Evolutionary conservation across 1,139 yeast genomes (phyloP), one percentile per base, ranked within the genome.

Genomic region (Debaryomycetaceae sp.): DNA sequence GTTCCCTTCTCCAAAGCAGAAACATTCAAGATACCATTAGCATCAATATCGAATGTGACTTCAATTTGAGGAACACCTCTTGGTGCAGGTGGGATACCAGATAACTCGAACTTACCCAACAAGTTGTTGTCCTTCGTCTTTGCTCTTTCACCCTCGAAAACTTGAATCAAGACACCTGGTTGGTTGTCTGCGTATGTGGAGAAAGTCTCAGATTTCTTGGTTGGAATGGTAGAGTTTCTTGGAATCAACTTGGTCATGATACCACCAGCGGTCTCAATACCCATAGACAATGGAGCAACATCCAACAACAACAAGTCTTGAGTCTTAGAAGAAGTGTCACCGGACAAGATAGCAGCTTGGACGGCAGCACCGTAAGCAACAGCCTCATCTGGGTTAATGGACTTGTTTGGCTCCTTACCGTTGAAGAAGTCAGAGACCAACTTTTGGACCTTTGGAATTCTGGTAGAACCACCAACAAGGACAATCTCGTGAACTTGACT

Each of bases 141-240:
- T 70, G 88, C 96, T 78, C 96, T 86, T 78, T 88, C 96, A 75
- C 96, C 96, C 77, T 88, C 96, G 95, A 86, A 88, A 43, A 88
- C 96, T 73, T 95, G 83, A 68, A 88, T 87, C 70, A 88, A 96
- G 49, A 88, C 96, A 53, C 95, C 86, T 46, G 96, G 88, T 75
- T 88, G 96, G 62, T 96, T 96, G 58, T 92, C 87, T 51, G 95
- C 95, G 52, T 96, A 96, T 55, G 97, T 88, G 39, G 96, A 87
- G 83, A 87, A 88, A 57, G 87, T 80, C 70, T 88, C 96, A 34
- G 94, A 83, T 75, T 87, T 87, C 78, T 87, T 87, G 56, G 95
- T 87, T 64, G 96, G 96, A 50, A 88, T 87, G 42, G 96, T 87
- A 47, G 96, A 86, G 81, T 88, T 88, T 75, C 96, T 84, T 75